Evolutionary conservation across 352 stramenopile genomes (phyloP), one percentile per base, ranked within the genome.

Genomic region (Pythium periplocum): DNA sequence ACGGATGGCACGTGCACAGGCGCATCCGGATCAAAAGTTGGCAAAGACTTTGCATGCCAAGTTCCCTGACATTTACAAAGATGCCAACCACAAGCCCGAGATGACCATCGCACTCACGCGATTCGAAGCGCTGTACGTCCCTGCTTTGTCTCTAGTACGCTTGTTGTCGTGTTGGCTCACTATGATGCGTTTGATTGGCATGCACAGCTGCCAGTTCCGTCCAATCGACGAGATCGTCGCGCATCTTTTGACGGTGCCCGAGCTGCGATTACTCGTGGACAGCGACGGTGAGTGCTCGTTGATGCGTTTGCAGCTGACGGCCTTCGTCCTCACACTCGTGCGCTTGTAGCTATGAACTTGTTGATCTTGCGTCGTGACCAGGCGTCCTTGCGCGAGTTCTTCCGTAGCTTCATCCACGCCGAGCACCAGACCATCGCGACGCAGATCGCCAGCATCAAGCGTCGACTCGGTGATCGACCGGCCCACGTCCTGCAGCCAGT

Each of bases 71-170:
- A 72, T 95, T 7, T 99, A 99, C 76, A 98, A 98, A 57, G 97
- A 99, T 63, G 52, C 87, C 17, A 99, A 99, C 69, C 97, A 99
- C 78, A 99, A 99, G 69, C 98, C 98, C 1, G 98, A 99, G 69
- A 99, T 99, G 93, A 93, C 96, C 10, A 98, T 99, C 62, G 97
- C 97, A 1, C 68, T 99, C 39, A 99, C 93, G 48, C 78, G 66
- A 36, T 99, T 99, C 55, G 93, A 98, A 70, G 97, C 96, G 31
- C 58, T 94, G 84, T 94, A 65, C 52, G 79, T 75, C 17, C 4
- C n/a, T 31, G 4, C 17, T 26, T 26, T 44, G 33, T 45, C 2
- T 45, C 31, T 45, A 10, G 41, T 49, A 32, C 10, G 40, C 45
- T 9, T 43, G 50, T 43, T 5, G 11, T 57, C 43, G 34, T 31